A percentile compares a stretch with the other conserved stretches of the same genome.
Conservation (phyloP, 371 early-diverging fungal species). For the Mucor irregularis region DNA sequence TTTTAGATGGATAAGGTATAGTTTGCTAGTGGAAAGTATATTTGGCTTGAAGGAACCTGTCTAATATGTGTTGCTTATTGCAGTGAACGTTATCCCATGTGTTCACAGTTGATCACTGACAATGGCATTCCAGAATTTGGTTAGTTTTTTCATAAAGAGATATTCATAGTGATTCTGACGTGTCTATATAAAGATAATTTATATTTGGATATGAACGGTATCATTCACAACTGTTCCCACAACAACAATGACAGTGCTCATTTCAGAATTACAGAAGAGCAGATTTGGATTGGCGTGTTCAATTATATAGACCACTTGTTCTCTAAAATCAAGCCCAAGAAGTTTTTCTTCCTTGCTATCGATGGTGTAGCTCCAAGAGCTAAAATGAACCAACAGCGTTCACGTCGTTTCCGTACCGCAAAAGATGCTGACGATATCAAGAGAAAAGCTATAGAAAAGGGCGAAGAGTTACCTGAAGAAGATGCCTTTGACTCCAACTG, state of each 20-base stretch:
- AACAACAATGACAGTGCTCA: conserved; percentile 85
- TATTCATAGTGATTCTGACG: neutral
- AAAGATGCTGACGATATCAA: conserved; percentile 78
- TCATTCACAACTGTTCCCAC: conserved; percentile 98
- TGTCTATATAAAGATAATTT: conserved; percentile 68
- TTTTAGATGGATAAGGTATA: conserved; percentile 86
- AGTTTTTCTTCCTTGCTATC: conserved; percentile 94
- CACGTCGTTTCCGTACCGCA: conserved; percentile 94
- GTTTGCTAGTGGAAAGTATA: too few relatives aligned
- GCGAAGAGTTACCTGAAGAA: conserved; percentile 72
- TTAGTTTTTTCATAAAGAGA: conserved; percentile 29
- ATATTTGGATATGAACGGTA: conserved; percentile 99
- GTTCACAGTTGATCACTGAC: conserved; percentile 84
- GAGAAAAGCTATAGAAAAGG: conserved; percentile 59
- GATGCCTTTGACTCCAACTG: conserved; percentile 96
- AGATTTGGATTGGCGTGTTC: conserved; percentile 94
- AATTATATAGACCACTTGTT: conserved; percentile 96
- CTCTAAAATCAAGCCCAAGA: conserved; percentile 89
- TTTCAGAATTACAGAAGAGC: conserved; percentile 82
- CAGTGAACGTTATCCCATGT: conserved; percentile 96
- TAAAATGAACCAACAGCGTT: conserved; percentile 99
- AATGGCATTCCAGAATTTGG: conserved; percentile 95
- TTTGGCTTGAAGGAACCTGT: too few relatives aligned
- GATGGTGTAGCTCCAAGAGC: conserved; percentile 99
- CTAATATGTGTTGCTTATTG: conserved; percentile 1